Base-by-base conservation (phyloP, 371 early-diverging fungal genomes). In the Apophysomyces variabilis region DNA sequence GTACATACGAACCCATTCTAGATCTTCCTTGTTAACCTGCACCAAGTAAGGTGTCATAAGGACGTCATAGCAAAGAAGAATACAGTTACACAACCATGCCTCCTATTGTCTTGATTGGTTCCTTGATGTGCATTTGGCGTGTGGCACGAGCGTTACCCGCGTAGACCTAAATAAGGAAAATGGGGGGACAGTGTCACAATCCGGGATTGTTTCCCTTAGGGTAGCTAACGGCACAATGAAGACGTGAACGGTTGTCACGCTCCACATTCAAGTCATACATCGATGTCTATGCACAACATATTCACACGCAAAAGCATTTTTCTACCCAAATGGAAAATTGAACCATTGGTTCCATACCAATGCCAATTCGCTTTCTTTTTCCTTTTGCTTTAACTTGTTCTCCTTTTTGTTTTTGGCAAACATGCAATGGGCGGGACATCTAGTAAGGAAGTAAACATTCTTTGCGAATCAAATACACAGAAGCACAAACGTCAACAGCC, bases 71-170 rank as follows among this genome's bases (percentile, higher is more conserved):
- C 32, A 26, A 3, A 1, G 3, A 26, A 26, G 32, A 26, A 26
- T 26, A 18, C 21, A 18, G 47, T 47, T 47, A n/a, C 13, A 47
- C 47, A 47, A 26, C 1, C 32, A 26, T 3, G 3, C 3, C 3
- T 26, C 32, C 32, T 26, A 26, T 26, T 26, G 21, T 50, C 21
- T 21, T 50, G 8, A 50, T 50, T 50, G 54, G 54, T 50, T 50
- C 54, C n/a, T 21, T 7, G 46, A 16, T n/a, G 18, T 7, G 21
- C 9, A 50, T 9, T 9, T 18, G 21, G 21, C 21, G 21, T 50
- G 54, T 50, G 54, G 54, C 54, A 50, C 54, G 54, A 50, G 54
- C 54, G 54, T 50, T 8, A 50, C 32, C 32, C 32, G 18, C 9
- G 35, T 26, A 50, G 16, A 18, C 5, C 21, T 26, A 16, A 21